Evolutionary conservation across 2,329 filamentous ascomycete species (phyloP), one percentile per base, ranked within the genome.

Genomic region (Allantophomopsis lycopodina): DNA sequence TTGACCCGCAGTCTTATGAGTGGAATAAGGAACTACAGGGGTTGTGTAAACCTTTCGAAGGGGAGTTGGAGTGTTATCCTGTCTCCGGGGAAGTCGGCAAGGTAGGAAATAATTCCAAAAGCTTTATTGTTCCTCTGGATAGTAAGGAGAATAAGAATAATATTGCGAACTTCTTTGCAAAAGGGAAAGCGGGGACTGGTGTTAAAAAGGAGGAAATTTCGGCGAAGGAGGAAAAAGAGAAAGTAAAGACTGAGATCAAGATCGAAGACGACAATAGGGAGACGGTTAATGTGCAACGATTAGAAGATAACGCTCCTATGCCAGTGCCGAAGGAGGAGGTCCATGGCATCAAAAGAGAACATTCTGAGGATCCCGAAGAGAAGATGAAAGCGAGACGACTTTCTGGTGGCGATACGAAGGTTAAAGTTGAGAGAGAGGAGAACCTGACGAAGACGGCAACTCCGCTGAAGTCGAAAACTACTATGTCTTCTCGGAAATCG

Each of bases 41-140:
- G 1, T 62, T 94, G 1, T 63, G 96, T n/a, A 80, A 74, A 53
- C 88, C 91, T 0, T 94, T 77, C 47, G 61, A 73, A 5, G 84
- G 83, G 4, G 79, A 84, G 40, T 63, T 98, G 7, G 85, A 93
- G 40, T 78, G 83, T 39, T 95, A 94, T 55, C 78, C 82, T 0
- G 91, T 98, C 2, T 77, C 71, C 50, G 83, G 85, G 55, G 88
- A 91, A 4, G 89, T 96, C 0, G 88, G 88, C 1, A 96, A 94
- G 61, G 88, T 94, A 0, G 88, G 89, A 5, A 94, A 94, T 50
- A 83, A 94, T 57, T 93, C 83, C 15, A 77, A 85, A 0, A 72
- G 70, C 1, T 94, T 95, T 53, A 71, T 95, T 35, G 65, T 94
- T 2, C 89, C 89, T 0, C 62, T 95, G 28, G 72, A 83, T 51